Evolutionary conservation across 352 stramenopile species (phyloP), one percentile per base, ranked within the genome.

Genomic region (Pythium myriotylum): DNA sequence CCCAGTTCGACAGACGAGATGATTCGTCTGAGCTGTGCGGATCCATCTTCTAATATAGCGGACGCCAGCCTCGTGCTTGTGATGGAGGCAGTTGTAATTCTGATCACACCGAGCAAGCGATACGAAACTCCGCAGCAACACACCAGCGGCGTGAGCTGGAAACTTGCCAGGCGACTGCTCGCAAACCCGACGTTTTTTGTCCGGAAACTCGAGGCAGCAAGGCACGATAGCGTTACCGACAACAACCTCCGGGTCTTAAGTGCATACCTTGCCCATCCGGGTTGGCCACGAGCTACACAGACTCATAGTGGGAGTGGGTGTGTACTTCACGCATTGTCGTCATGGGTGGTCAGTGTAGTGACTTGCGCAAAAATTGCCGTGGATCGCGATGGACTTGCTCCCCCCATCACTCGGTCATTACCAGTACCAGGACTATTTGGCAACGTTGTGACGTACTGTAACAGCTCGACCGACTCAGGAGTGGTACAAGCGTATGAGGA

Each of bases 11-110:
- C 53, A 0, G 13, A 17, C 0, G 68, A 88, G 45, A 86, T 91
- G 69, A 22, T 52, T 0, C 39, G 42, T 3, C 26, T 76, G 32
- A 76, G 70, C 19, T 3, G 23, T 0, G 35, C 52, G 0, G 57
- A 69, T 3, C 35, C 37, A 0, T 59, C 50, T n/a, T 33, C 35
- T 13, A 23, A 46, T 12, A 0, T 67, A 3, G 39, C 54, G 33
- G 42, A 59, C 29, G 17, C 29, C 3, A 65, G 69, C 2, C 62
- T 94, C 2, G 71, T 93, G 6, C 50, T 94, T 12, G 79, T 92
- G 12, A 87, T 94, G 76, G 86, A 96, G 52, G 79, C 86, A 8
- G 70, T 89, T 8, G 82, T 96, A 29, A 74, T 95, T 17, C 48
- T 95, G 4, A 66, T 96, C 13, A 95, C 86, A 10, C 88, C 88